Evolutionary conservation across 176 grass and related monocot species (phyloP).

Genomic region (Microstegium vimineum): DNA sequence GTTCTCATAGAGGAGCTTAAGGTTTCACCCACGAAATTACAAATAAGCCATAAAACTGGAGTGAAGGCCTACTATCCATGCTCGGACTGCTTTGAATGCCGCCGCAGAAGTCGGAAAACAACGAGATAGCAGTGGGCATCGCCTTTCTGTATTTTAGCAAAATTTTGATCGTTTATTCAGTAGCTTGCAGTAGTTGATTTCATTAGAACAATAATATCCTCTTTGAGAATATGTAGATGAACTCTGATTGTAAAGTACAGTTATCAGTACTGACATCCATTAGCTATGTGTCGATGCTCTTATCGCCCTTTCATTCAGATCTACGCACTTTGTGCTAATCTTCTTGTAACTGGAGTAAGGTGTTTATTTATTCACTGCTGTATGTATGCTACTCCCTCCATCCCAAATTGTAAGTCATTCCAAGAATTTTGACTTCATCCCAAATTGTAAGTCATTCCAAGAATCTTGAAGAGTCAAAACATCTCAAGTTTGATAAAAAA

Average conservation of each 20-base stretch:
- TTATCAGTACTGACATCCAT: neutral
- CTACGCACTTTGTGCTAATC: too few relatives aligned
- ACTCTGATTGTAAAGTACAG: neutral
- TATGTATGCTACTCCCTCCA: too few relatives aligned
- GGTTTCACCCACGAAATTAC: constrained; percentile 58
- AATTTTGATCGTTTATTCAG: constrained; percentile 10
- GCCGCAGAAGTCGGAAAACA: constrained; percentile 52
- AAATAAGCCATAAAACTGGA: constrained; percentile 21
- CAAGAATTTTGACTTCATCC: too few relatives aligned
- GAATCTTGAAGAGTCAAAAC: too few relatives aligned
- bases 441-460: too few relatives aligned
- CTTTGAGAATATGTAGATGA: neutral
- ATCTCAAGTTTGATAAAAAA: too few relatives aligned
- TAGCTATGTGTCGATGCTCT: neutral
- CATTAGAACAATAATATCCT: neutral
- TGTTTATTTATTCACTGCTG: too few relatives aligned
- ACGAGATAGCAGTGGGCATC: constrained; percentile 43
- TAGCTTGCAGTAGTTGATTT: neutral
- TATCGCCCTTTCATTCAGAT: too few relatives aligned
- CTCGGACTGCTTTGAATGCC: constrained; percentile 92
- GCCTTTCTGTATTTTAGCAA: neutral
- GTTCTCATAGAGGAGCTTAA: constrained; percentile 81
- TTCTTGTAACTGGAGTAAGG: too few relatives aligned
- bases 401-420: too few relatives aligned
- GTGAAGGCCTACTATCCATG: constrained; percentile 54